A percentile compares a stretch with the other conserved stretches of the same genome.
phyloP scores from a whole-genome alignment of 495 filamentous ascomycete genomes.

The Rhypophila decipiens region DNA sequence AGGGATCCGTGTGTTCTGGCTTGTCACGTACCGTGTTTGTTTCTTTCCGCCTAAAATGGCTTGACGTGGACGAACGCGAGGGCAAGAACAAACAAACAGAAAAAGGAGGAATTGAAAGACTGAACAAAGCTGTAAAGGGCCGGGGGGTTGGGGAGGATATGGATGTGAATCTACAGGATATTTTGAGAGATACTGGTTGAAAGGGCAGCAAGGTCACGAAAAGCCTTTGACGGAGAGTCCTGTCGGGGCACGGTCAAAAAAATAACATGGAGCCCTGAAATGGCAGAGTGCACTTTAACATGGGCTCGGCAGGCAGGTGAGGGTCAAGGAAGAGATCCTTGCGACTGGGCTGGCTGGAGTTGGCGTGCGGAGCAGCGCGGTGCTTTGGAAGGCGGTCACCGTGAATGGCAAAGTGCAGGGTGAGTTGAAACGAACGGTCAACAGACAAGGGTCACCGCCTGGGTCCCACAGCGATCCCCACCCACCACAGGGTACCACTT shows the following conservation, averaged over 20 bases:
- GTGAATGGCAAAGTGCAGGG: conserved; percentile 10
- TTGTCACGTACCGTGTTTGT: conserved; percentile 14
- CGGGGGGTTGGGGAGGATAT: not conserved
- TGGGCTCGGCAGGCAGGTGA: conserved; percentile 24
- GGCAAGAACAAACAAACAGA: not conserved
- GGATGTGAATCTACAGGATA: not conserved
- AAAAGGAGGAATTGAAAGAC: too few species aligned
- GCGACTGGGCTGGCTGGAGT: conserved; percentile 5
- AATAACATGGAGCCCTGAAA: conserved; percentile 6
- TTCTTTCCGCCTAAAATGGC: conserved; percentile 6
- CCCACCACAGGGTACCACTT: not conserved
- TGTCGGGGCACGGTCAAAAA: conserved; percentile 12
- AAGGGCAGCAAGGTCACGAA: conserved; percentile 1
- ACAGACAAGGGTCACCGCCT: conserved; percentile 2
- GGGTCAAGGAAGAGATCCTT: conserved; percentile 19
- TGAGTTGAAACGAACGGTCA: conserved; percentile 25
- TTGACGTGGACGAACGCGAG: conserved; percentile 7
- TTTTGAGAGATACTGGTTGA: conserved; percentile 1
- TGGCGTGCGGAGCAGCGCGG: conserved; percentile 4
- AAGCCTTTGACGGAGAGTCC: conserved; percentile 7
- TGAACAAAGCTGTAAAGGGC: not conserved
- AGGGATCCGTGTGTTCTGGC: conserved; percentile 11
- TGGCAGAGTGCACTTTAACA: conserved; percentile 10
- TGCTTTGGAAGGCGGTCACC: conserved; percentile 9
- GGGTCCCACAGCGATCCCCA: not conserved